These are phyloP conservation scores for Friedmanniomyces endolithicus DNA, from an alignment of 495 filamentous ascomycete genomes.

Conservation along the genomic window DNA sequence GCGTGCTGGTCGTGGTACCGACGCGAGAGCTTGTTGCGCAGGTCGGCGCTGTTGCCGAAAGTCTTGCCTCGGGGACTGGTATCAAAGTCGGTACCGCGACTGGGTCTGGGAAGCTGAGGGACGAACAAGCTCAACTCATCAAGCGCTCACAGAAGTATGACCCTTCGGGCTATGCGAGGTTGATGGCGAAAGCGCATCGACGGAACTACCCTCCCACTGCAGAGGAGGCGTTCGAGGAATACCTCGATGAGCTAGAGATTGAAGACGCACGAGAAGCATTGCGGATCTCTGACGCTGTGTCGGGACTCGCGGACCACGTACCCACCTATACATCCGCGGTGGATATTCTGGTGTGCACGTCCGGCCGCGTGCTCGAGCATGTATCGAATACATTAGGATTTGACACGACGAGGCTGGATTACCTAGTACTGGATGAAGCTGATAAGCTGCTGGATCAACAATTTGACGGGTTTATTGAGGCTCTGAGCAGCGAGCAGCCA, in stretches of 20 bases:
- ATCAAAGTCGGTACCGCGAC: constrained; percentile 70
- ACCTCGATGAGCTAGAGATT: constrained; percentile 31
- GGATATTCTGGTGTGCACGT: constrained; percentile 84
- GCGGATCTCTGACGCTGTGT: constrained; percentile 27
- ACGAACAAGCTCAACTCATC: constrained; percentile 60
- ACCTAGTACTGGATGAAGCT: constrained; percentile 88
- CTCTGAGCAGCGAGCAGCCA: constrained; percentile 2
- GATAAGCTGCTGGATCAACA: constrained; percentile 84
- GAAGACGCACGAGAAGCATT: constrained; percentile 1
- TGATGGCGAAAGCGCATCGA: constrained; percentile 25
- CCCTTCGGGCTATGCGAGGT: constrained; percentile 36
- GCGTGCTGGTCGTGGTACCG: constrained; percentile 72
- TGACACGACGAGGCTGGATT: constrained; percentile 57
- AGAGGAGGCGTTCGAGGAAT: constrained; percentile 39
- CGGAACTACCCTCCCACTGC: constrained; percentile 29
- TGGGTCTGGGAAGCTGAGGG: constrained; percentile 60
- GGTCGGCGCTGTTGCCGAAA: constrained; percentile 57
- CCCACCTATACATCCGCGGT: constrained; percentile 53
- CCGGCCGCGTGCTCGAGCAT: constrained; percentile 85
- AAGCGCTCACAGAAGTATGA: constrained; percentile 48
- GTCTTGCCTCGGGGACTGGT: constrained; percentile 49
- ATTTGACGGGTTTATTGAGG: constrained; percentile 45
- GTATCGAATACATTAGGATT: constrained; percentile 73
- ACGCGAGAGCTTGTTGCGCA: constrained; percentile 84
- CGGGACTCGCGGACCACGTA: constrained; percentile 46